Evolutionary conservation across 2,329 filamentous ascomycete genomes (phyloP), one percentile per base, ranked within the genome.

Genomic region (Hymenoscyphus fraxineus): DNA sequence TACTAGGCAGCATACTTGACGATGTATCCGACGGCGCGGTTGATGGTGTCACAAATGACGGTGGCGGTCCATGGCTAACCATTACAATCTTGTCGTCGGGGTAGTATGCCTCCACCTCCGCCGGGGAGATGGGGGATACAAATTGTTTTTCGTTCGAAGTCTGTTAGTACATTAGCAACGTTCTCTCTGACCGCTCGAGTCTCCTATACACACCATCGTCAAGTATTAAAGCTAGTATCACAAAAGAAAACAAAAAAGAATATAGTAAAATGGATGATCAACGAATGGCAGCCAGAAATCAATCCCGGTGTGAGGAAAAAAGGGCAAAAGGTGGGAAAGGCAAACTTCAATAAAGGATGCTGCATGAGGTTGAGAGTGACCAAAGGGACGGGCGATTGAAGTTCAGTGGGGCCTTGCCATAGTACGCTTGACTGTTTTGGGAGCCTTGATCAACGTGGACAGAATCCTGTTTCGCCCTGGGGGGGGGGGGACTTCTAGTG

Each of bases 71-170:
- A 16, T 57, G 47, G 19, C 56, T 56, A 4, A 62, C 51, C 55
- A 68, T 60, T n/a, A 63, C 63, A 16, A 66, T 66, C 59, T 68
- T 68, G 12, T 68, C 66, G 56, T 68, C 66, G n/a, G 66, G 63
- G 55, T 55, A 67, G 41, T 68, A 68, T 16, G 47, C 59, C 22
- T 27, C 32, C 7, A 47, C 59, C 59, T 67, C 66, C 62, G 44
- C 64, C 64, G 64, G 66, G 64, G 66, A 64, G 61, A 62, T 35
- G 15, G 54, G 54, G 44, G 44, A 51, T 51, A 51, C 44, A 51
- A 51, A 51, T 22, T 27, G 44, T 51, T 51, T 51, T 51, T 51
- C 44, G 19, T 51, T 51, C 44, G 44, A 51, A 51, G 44, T 51
- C 44, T 51, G 44, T 10, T 5, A 51, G 44, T 51, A 22, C n/a